A percentile compares a stretch with the other conserved stretches of the same genome.
Evolutionary conservation across 495 filamentous ascomycete genomes (phyloP).

Genomic region (Neurospora sp.): DNA sequence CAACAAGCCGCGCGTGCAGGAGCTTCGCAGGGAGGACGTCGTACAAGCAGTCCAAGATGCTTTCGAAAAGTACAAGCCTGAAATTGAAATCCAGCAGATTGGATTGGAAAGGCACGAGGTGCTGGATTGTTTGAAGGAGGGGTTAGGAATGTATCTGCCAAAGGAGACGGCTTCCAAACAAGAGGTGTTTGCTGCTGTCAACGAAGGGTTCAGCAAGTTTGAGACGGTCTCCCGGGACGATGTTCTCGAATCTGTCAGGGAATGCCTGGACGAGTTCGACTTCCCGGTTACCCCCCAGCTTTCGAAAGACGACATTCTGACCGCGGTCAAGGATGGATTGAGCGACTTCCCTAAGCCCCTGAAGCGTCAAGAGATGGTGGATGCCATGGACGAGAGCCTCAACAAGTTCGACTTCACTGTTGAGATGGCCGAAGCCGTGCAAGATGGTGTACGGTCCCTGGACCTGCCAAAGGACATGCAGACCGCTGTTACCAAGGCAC

Average conservation of each 20-base stretch:
- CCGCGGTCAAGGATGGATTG: conserved; percentile 43
- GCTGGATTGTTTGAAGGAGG: conserved; percentile 71
- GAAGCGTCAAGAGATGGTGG: conserved; percentile 30
- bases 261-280: conserved; percentile 68
- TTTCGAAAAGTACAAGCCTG: conserved; percentile 85
- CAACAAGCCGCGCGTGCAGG: conserved; percentile 27
- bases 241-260: conserved; percentile 61
- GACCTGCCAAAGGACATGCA: conserved; percentile 15
- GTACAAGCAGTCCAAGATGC: conserved; percentile 76
- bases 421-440: conserved; percentile 20
- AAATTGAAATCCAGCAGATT: conserved; percentile 81
- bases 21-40: conserved; percentile 62
- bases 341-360: conserved; percentile 36
- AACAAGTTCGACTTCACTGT: conserved; percentile 30
- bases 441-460: conserved; percentile 15
- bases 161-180: conserved; percentile 55
- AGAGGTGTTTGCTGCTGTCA: conserved; percentile 73
- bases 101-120: conserved; percentile 84
- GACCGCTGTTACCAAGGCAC: conserved; percentile 9
- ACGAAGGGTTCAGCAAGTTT: conserved; percentile 70
- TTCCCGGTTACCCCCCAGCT: conserved; percentile 46
- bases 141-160: conserved; percentile 64
- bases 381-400: conserved; percentile 35
- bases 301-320: conserved; percentile 42
- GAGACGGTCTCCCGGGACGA: conserved; percentile 66